phyloP scores from a whole-genome alignment of 2,329 filamentous ascomycete genomes.

The Penicillium sp. region DNA sequence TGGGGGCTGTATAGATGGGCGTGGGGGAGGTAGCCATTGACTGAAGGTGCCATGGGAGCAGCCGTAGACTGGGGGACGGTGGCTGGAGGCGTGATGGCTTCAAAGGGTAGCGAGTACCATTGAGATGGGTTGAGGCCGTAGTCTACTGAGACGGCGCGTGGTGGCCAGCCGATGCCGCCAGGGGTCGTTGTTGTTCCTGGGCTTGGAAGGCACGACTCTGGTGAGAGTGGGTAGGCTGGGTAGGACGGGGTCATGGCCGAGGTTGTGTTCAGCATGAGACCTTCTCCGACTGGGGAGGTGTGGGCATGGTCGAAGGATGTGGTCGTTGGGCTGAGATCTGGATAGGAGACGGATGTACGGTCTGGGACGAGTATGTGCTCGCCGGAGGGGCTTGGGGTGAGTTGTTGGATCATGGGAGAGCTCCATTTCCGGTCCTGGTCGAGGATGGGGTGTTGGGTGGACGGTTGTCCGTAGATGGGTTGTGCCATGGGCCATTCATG shows the following conservation, averaged over 20 bases:
- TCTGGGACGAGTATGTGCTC: slow-evolving; percentile 23
- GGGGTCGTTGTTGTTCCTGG: slow-evolving; percentile 24
- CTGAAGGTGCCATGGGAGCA: slow-evolving; percentile 24
- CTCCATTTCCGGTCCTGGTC: slow-evolving; percentile 22
- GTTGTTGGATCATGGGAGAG: slow-evolving; percentile 18
- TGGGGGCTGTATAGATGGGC: slow-evolving; percentile 22
- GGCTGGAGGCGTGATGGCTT: slow-evolving; percentile 22
- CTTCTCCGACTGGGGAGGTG: slow-evolving; percentile 26
- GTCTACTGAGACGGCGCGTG: slow-evolving; percentile 22
- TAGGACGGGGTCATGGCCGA: slow-evolving; percentile 27
- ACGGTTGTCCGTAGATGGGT: slow-evolving; percentile 7
- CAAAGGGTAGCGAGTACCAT: slow-evolving; percentile 33
- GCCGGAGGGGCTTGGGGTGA: slow-evolving; percentile 24
- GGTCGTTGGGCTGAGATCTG: slow-evolving; percentile 20
- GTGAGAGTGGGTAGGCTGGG: slow-evolving; percentile 27
- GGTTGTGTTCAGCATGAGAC: slow-evolving; percentile 27
- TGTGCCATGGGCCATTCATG: slow-evolving; percentile 16
- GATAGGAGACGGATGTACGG: slow-evolving; percentile 20
- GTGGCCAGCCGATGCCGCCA: slow-evolving; percentile 14
- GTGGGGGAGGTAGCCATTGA: slow-evolving; percentile 21
- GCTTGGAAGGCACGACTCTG: slow-evolving; percentile 29
- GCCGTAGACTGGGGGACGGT: slow-evolving; percentile 24
- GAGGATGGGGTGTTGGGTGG: not conserved
- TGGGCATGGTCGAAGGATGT: slow-evolving; percentile 28
- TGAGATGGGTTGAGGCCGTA: slow-evolving; percentile 23